Evolutionary conservation across 2,329 filamentous ascomycete species (phyloP).

Genomic region (Aureobasidium sp.): DNA sequence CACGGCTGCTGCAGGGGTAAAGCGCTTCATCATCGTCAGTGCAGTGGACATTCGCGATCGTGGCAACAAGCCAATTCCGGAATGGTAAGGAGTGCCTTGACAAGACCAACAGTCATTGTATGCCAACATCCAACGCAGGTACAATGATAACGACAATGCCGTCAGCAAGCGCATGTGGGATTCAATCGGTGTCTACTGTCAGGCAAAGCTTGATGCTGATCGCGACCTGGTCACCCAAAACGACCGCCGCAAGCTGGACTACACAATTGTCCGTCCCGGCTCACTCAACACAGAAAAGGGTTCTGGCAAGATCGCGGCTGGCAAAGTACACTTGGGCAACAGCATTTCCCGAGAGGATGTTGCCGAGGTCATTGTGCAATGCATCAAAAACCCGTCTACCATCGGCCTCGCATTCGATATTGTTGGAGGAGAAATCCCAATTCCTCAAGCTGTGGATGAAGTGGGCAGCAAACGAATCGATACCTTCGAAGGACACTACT

Average conservation of each 20-base stretch:
- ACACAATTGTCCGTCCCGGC: slow-evolving; percentile 41
- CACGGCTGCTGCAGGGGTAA: slow-evolving; percentile 49
- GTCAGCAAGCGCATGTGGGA: slow-evolving; percentile 34
- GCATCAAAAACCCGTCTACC: slow-evolving; percentile 45
- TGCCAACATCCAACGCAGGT: slow-evolving; percentile 19
- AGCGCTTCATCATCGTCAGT: slow-evolving; percentile 59
- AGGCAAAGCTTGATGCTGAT: slow-evolving; percentile 40
- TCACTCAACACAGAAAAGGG: slow-evolving; percentile 42
- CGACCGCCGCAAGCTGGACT: slow-evolving; percentile 33
- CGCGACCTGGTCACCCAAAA: slow-evolving; percentile 35
- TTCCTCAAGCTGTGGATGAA: slow-evolving; percentile 34
- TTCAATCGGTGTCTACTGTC: slow-evolving; percentile 35
- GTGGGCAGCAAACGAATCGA: slow-evolving; percentile 33
- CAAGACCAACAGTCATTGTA: background rate
- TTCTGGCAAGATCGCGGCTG: slow-evolving; percentile 36
- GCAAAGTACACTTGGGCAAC: slow-evolving; percentile 34
- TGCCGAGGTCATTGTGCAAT: slow-evolving; percentile 49
- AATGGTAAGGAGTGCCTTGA: slow-evolving; percentile 27
- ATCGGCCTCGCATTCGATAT: slow-evolving; percentile 40
- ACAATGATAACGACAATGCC: slow-evolving; percentile 33
- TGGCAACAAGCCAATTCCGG: slow-evolving; percentile 32
- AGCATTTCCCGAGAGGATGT: slow-evolving; percentile 52
- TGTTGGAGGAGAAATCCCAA: slow-evolving; percentile 34
- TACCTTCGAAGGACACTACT: slow-evolving; percentile 31
- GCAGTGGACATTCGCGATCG: slow-evolving; percentile 50